Base-by-base conservation (phyloP, 345 rosid genomes). In the Erodium maritimum region DNA sequence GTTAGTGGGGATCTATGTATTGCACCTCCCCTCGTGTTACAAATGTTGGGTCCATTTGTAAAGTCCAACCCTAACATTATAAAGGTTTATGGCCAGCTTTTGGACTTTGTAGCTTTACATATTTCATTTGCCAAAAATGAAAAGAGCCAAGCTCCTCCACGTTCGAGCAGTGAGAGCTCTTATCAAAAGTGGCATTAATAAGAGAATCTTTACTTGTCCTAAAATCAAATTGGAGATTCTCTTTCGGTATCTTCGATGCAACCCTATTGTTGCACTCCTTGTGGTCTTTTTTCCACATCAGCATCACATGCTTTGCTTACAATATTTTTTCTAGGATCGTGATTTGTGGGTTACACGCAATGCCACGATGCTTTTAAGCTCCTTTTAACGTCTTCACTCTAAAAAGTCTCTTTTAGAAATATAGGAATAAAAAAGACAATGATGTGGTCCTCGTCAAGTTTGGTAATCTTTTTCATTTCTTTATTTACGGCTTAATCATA, bases 331-430 rank as follows among this genome's bases (percentile, higher is more conserved):
- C 57, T 55, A 46, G 16, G 59, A 53, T 53, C 61, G 2, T 34
- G 52, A 55, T 60, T 63, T 60, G 72, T 67, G 69, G 69, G 50
- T 67, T 67, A 63, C 72, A 72, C 69, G 66, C 71, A 64, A 72
- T 4, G 54, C 61, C 67, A 61, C 64, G 55, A 1, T 20, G 37
- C 62, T 59, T 20, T 19, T 34, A 5, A 14, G 16, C 48, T 42
- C 48, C 48, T 62, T 66, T 67, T 59, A 57, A 42, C 65, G 50
- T 23, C 65, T 60, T 64, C 54, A 13, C 5, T 29, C 37, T 50
- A 29, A 19, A 9, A 55, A 18, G 37, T 17, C 55, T 54, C 55
- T 22, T 42, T 42, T 42, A 42, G 48, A 42, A 42, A 42, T 3
- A 42, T 29, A 29, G 3, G 8, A 29, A 29, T 29, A 42, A 10